These are phyloP conservation scores for Spathaspora sp. DNA, from an alignment of 805 yeast species.

Conservation along the genomic window DNA sequence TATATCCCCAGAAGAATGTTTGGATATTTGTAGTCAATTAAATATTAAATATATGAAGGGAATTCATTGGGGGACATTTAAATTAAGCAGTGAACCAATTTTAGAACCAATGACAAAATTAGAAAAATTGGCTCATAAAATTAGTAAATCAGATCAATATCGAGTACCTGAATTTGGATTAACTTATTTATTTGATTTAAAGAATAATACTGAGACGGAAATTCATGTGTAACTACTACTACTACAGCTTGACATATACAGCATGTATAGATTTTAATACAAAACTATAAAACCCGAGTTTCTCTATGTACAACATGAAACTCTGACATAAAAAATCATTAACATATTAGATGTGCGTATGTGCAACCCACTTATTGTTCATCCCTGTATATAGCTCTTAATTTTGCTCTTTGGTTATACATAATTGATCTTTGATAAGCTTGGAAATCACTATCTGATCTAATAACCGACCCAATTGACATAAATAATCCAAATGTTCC, in stretches of 20 bases:
- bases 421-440: conserved; percentile 29
- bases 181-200: conserved; percentile 53
- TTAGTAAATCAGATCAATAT: conserved; percentile 34
- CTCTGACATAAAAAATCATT: not conserved
- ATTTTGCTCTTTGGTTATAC: conserved; percentile 22
- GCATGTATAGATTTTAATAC: not conserved
- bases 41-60: conserved; percentile 68
- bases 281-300: not conserved
- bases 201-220: conserved; percentile 13
- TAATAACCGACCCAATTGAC: conserved; percentile 91
- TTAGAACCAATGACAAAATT: conserved; percentile 73
- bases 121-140: conserved; percentile 44
- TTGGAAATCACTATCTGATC: conserved; percentile 57
- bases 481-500: conserved; percentile 95
- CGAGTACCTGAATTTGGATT: conserved; percentile 74
- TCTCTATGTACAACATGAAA: not conserved
- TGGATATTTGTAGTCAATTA: conserved; percentile 62
- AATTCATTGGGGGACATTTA: conserved; percentile 96
- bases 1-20: conserved; percentile 74
- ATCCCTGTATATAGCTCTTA: conserved; percentile 25
- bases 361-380: conserved; percentile 2
- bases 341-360: no score
- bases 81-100: conserved; percentile 82
- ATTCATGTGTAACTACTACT: conserved; percentile 10
- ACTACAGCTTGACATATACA: not conserved